Evolutionary conservation across 2,329 filamentous ascomycete species (phyloP).

Genomic region (Ophiosphaerella narmari): DNA sequence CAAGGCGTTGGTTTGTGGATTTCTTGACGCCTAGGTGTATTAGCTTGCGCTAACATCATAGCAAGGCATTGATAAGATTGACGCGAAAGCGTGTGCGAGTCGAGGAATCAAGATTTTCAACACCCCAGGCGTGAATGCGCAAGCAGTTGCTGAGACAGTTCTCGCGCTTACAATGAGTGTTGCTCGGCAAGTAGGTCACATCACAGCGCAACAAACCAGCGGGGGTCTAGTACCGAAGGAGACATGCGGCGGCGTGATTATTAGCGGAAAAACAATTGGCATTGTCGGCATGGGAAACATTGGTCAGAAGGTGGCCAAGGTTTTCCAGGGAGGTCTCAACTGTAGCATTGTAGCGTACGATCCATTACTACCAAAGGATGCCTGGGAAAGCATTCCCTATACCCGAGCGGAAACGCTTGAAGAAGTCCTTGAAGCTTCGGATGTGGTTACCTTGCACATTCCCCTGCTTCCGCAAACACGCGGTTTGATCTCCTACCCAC

Average conservation of each 20-base stretch:
- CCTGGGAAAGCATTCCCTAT: conserved; percentile 33
- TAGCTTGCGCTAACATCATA: not conserved
- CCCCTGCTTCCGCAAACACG: conserved; percentile 30
- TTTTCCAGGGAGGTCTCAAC: conserved; percentile 43
- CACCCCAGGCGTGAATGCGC: conserved; percentile 53
- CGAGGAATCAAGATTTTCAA: conserved; percentile 53
- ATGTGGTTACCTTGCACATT: conserved; percentile 28
- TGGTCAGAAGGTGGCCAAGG: conserved; percentile 19
- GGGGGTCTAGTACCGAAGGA: conserved; percentile 47
- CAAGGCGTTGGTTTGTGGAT: conserved; percentile 50
- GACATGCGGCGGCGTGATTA: conserved; percentile 48
- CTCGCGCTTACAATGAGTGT: conserved; percentile 45
- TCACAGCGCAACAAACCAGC: conserved; percentile 35
- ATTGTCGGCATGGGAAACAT: conserved; percentile 54
- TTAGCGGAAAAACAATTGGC: conserved; percentile 51
- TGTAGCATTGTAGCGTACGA: conserved; percentile 49
- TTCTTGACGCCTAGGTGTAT: not conserved
- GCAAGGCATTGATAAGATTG: conserved; percentile 50
- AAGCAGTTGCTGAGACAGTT: conserved; percentile 50
- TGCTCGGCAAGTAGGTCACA: conserved; percentile 26
- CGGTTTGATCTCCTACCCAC: conserved; percentile 29
- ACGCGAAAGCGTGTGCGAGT: conserved; percentile 46
- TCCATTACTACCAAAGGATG: conserved; percentile 49
- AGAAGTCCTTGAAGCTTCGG: conserved; percentile 14
- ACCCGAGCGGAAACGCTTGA: conserved; percentile 23